Evolutionary conservation across 371 early-diverging fungal species (phyloP).

Genomic region (Funneliformis caledonium): DNA sequence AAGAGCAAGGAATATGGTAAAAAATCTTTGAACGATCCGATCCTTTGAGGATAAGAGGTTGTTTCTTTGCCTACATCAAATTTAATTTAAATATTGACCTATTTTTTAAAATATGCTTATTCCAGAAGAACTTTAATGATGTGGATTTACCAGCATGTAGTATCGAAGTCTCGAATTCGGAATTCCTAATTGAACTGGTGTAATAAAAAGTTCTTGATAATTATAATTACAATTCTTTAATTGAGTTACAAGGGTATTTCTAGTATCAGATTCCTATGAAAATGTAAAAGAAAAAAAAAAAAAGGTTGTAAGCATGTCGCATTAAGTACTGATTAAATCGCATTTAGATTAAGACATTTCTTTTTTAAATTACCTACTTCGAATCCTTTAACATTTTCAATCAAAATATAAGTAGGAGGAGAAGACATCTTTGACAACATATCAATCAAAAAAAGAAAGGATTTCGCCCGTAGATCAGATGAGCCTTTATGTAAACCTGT

Average conservation of each 20-base stretch:
- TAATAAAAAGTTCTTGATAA: constrained; percentile 63
- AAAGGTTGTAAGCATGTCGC: not conserved
- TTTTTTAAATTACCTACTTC: constrained; percentile 52
- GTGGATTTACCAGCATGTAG: constrained; percentile 54
- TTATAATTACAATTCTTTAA: constrained; percentile 53
- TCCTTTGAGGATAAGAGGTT: not conserved
- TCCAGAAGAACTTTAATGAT: not conserved
- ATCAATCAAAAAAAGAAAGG: constrained; percentile 65
- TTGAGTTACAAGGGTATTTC: constrained; percentile 54
- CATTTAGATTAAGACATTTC: not conserved
- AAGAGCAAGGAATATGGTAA: constrained; percentile 8
- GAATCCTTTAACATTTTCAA: constrained; percentile 82
- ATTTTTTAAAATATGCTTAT: not conserved
- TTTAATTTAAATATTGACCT: not conserved
- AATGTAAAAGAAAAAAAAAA: constrained; percentile 46
- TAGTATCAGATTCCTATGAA: constrained; percentile 56
- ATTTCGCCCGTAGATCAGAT: constrained; percentile 69
- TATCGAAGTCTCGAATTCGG: constrained; percentile 71
- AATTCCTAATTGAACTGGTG: constrained; percentile 65
- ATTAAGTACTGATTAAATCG: not conserved
- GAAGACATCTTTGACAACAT: constrained; percentile 56
- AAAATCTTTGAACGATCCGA: constrained; percentile 4
- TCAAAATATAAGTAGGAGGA: constrained; percentile 61
- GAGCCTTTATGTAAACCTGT: constrained; percentile 69
- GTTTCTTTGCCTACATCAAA: constrained; percentile 23